These are phyloP conservation scores for Monilinia fructigena DNA, from an alignment of 2,329 filamentous ascomycete genomes.

Conservation along the genomic window DNA sequence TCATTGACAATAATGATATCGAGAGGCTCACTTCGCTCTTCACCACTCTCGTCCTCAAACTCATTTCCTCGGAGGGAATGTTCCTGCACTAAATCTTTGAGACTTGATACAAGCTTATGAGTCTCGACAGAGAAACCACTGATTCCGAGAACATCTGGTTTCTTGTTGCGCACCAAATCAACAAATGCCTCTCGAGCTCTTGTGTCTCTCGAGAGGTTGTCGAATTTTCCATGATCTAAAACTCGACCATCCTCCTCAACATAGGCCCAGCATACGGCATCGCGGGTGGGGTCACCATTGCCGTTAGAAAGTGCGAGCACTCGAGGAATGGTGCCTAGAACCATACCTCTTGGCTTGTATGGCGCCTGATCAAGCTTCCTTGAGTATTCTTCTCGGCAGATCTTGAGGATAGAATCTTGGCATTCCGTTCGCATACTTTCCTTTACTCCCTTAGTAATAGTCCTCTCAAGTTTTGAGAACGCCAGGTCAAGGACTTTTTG, in stretches of 20 bases:
- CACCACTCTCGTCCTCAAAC: conserved; percentile 80
- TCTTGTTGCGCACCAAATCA: conserved; percentile 73
- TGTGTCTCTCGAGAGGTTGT: conserved; percentile 72
- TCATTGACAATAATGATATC: conserved; percentile 94
- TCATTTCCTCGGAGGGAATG: conserved; percentile 75
- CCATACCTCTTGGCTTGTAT: conserved; percentile 91
- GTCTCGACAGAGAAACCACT: conserved; percentile 88
- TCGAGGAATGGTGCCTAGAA: conserved; percentile 81
- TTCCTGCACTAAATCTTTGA: conserved; percentile 75
- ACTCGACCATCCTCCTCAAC: conserved; percentile 90
- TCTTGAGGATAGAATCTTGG: conserved; percentile 85
- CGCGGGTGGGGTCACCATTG: conserved; percentile 67
- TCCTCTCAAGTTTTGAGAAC: conserved; percentile 74
- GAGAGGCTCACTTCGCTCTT: conserved; percentile 73
- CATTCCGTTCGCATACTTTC: conserved; percentile 92
- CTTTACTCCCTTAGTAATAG: conserved; percentile 90
- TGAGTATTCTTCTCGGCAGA: conserved; percentile 84
- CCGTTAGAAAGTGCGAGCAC: conserved; percentile 87
- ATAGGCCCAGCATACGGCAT: conserved; percentile 87
- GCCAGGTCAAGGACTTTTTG: conserved; percentile 81
- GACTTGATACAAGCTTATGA: conserved; percentile 75
- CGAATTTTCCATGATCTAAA: conserved; percentile 83
- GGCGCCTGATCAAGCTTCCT: conserved; percentile 92
- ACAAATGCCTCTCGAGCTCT: conserved; percentile 67
- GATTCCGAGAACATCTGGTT: conserved; percentile 86